These are phyloP conservation scores for Cytospora leucostoma DNA, from an alignment of 2,329 filamentous ascomycete species.

Conservation along the genomic window DNA sequence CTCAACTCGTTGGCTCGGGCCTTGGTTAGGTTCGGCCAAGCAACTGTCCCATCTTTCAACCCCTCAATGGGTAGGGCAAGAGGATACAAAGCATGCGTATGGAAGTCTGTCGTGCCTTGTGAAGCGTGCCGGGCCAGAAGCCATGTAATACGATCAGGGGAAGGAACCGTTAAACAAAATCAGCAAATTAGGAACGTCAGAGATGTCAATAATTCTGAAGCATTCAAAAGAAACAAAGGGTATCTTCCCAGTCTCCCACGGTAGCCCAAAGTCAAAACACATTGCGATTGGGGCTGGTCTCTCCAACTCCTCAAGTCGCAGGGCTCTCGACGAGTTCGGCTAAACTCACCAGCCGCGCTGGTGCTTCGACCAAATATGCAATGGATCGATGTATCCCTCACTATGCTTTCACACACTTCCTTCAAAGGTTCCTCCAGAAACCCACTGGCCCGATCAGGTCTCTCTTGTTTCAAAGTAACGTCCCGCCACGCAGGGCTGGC, in stretches of 20 bases:
- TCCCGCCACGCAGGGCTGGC: not conserved
- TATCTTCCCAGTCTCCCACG: not conserved
- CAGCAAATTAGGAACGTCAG: not conserved
- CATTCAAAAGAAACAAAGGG: not conserved
- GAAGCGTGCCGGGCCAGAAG: not conserved
- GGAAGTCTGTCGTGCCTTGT: not conserved
- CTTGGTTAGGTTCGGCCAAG: not conserved
- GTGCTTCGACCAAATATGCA: not conserved
- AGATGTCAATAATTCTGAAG: not conserved
- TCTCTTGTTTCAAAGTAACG: not conserved
- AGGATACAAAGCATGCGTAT: no score
- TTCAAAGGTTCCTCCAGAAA: not conserved
- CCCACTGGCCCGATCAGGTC: not conserved
- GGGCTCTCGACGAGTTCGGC: not conserved
- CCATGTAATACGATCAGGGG: not conserved
- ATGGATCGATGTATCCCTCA: not conserved
- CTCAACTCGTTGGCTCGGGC: not conserved
- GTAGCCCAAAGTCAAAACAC: not conserved
- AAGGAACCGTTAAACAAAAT: not conserved
- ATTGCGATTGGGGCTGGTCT: not conserved
- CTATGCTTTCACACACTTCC: not conserved
- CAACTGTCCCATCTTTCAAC: not conserved
- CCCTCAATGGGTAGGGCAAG: no score
- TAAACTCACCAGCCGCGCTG: not conserved
- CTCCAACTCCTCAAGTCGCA: not conserved